Evolutionary conservation across 257 asterid species (phyloP).

Genomic region (Ligustrum vulgare): DNA sequence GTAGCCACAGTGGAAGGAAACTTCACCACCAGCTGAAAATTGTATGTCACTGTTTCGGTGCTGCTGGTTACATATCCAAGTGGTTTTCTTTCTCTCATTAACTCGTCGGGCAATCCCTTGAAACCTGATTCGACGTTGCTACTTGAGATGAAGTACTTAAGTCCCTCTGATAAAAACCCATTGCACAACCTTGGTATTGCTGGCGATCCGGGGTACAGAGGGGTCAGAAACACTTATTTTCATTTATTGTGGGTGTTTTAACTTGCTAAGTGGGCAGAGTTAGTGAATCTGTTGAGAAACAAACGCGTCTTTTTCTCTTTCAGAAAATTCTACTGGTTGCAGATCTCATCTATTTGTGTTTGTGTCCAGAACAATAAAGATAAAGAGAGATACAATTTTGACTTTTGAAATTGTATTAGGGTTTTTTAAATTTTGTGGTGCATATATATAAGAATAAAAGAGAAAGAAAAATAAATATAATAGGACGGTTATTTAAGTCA

Average conservation of each 20-base stretch:
- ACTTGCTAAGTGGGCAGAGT: no score
- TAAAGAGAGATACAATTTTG: no score
- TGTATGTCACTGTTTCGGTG: slow-evolving; percentile 39
- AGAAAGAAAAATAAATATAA: no score
- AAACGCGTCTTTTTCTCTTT: no score
- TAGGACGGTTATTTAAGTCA: no score
- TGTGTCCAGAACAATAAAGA: no score
- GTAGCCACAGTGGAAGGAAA: slow-evolving; percentile 15
- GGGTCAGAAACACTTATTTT: slow-evolving; percentile 43
- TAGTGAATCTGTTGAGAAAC: no score
- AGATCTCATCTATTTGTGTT: no score
- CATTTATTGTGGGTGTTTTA: neutral
- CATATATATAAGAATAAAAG: no score
- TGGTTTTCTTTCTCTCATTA: slow-evolving; percentile 37
- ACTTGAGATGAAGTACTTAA: slow-evolving; percentile 27
- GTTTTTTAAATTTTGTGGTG: no score
- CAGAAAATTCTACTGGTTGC: no score
- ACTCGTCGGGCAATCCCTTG: slow-evolving; percentile 38
- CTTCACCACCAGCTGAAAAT: slow-evolving; percentile 35
- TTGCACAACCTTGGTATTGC: slow-evolving; percentile 31
- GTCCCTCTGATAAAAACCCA: slow-evolving; percentile 32
- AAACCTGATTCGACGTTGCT: slow-evolving; percentile 42
- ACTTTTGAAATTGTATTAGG: no score
- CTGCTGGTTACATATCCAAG: slow-evolving; percentile 45
- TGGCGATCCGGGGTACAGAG: slow-evolving; percentile 21